Base-by-base conservation (phyloP, 768 basidiomycete species). In the Cantharellus anzutake region DNA sequence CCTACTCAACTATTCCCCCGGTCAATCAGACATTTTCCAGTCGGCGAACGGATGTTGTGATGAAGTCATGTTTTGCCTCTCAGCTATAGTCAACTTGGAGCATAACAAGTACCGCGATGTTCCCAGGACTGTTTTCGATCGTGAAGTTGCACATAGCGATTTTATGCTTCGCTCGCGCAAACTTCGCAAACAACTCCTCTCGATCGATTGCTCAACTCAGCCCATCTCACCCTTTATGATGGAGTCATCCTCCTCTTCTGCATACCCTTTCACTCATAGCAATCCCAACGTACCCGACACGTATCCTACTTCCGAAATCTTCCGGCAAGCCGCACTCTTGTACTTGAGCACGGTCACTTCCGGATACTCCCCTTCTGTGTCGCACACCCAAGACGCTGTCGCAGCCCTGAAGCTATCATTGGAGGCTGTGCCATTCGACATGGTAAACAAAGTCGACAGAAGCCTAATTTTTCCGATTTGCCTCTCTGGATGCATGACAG, bases 321-420 rank as follows among this genome's bases (percentile, higher is more conserved):
- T 90, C 75, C 82, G 86, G 59, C 76, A 82, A 3, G 79, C 85
- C 55, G 79, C 87, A 20, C 74, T 76, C 53, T 76, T 89, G 42
- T 90, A 87, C 70, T 75, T 91, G 41, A 80, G 81, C 66, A 78
- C 82, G 16, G 82, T 90, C 63, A 74, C 89, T 51, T 84, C 83
- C 41, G 86, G 84, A 3, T 81, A 84, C 68, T 73, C 73, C 63
- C 84, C 87, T 84, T 48, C 44, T 29, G 0, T 29, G 44, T 1
- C 1, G 29, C 52, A 55, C 7, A 55, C 52, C 1, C 35, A 7
- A 7, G 14, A 16, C 56, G 85, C 79, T 65, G 82, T 88, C 35
- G 77, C 80, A 53, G 20, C 20, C 0, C 85, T 88, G 63, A 71
- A 68, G 59, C n/a, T n/a, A n/a, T n/a, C n/a, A 70, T 73, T 42